Base-by-base conservation (phyloP, 306 rosid genomes). In the Inga leiocalycina region DNA sequence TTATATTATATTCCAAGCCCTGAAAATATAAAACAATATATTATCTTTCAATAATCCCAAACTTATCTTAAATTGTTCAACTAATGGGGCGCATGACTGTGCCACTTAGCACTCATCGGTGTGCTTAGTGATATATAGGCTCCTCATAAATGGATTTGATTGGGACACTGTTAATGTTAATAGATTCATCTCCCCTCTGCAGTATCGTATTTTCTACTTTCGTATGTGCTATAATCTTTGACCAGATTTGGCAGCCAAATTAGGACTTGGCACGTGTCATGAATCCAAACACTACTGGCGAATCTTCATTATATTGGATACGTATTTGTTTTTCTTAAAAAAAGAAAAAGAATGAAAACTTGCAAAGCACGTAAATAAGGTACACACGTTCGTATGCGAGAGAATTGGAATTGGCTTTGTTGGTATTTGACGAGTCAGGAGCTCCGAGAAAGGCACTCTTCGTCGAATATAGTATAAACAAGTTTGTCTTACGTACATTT, bases 41-140 rank as follows among this genome's bases (percentile, higher is more conserved):
- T 65, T 65, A 15, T 11, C 10, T 74, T 75, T 71, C 20, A 15
- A 27, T n/a, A 3, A 20, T 34, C 85, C 71, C 75, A 57, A 82
- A 34, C 78, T 76, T 83, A 81, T 83, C 87, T 88, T 77, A 71
- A 65, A 34, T 77, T 80, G 87, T 85, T 85, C 85, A 80, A 88
- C 56, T 80, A 85, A 77, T 86, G 79, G 85, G 88, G 84, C 74
- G 59, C 88, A 87, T 79, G 68, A 83, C 44, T 64, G 57, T 48
- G 80, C 37, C 76, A 84, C 76, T 87, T 59, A 69, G 49, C 16
- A 69, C 7, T 32, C 79, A 56, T 59, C 32, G 30, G 61, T 7
- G 15, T 34, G 75, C 44, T 78, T 24, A 51, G 56, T 16, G 45
- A 79, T 59, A 10, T 59, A 22, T 71, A 72, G 71, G 78, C 49